These are phyloP conservation scores for Aspergillus eucalypticola DNA, from an alignment of 2,329 filamentous ascomycete species.

Conservation along the genomic window DNA sequence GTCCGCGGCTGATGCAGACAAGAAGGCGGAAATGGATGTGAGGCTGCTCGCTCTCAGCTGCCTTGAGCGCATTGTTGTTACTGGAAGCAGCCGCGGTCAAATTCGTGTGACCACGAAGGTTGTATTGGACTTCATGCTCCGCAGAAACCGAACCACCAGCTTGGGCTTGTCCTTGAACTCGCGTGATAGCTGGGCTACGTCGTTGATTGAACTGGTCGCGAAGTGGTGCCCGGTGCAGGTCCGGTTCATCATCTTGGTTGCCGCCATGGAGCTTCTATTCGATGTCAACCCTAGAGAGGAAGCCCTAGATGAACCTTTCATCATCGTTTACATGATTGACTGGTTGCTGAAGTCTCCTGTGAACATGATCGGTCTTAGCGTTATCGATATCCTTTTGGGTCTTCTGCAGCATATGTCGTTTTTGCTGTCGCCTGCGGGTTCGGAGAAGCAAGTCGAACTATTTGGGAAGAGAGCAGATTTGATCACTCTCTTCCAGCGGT, in stretches of 20 bases:
- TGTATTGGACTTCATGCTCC: conserved; percentile 70
- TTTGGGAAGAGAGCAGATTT: conserved; percentile 58
- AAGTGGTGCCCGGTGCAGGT: conserved; percentile 93
- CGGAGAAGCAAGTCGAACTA: conserved; percentile 32
- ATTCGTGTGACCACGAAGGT: conserved; percentile 74
- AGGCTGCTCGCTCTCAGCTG: conserved; percentile 82
- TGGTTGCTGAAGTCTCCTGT: conserved; percentile 82
- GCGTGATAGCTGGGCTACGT: conserved; percentile 74
- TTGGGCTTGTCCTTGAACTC: conserved; percentile 43
- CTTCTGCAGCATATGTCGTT: conserved; percentile 80
- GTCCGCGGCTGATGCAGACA: conserved; percentile 83
- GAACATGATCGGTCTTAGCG: conserved; percentile 91
- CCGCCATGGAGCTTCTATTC: conserved; percentile 74
- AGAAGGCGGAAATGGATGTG: conserved; percentile 84
- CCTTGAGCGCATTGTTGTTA: conserved; percentile 80
- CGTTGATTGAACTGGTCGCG: conserved; percentile 75
- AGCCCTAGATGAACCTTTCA: conserved; percentile 70
- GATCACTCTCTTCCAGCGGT: conserved; percentile 70
- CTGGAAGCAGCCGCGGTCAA: conserved; percentile 74
- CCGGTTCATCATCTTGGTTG: conserved; percentile 84
- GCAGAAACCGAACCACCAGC: conserved; percentile 57
- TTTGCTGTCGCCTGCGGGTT: conserved; percentile 65
- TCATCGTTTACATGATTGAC: conserved; percentile 75
- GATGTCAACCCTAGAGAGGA: conserved; percentile 68
- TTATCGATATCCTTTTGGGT: conserved; percentile 89